Evolutionary conservation across 2,329 filamentous ascomycete species (phyloP).

Genomic region (Apiospora aurea): DNA sequence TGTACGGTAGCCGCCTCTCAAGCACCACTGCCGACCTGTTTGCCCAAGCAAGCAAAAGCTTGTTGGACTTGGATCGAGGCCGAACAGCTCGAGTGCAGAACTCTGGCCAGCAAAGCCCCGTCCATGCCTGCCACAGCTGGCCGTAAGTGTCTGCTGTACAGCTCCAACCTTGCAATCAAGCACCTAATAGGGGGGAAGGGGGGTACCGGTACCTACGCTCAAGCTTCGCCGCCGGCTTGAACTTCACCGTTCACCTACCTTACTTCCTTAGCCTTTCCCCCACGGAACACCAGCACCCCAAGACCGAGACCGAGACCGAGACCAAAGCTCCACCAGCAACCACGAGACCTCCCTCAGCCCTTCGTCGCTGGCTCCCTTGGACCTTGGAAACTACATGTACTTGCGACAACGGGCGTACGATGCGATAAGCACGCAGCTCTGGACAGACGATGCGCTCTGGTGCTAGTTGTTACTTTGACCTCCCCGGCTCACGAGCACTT

Average conservation of each 20-base stretch:
- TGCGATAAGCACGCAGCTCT: not conserved
- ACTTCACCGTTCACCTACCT: not conserved
- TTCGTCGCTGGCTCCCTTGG: not conserved
- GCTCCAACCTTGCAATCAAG: not conserved
- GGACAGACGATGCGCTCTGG: conserved; percentile 1
- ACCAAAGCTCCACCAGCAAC: conserved; percentile 10
- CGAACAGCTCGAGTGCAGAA: not conserved
- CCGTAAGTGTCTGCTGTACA: too few species aligned
- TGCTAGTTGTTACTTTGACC: not conserved
- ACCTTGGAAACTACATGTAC: too few species aligned
- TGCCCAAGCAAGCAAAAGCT: not conserved
- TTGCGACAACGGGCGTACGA: not conserved
- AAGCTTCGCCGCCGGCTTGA: not conserved
- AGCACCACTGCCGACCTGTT: not conserved
- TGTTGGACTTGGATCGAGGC: not conserved
- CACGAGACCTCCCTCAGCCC: conserved; percentile 8
- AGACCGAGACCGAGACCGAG: not conserved
- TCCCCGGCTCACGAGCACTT: not conserved
- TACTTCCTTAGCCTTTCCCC: conserved; percentile 9
- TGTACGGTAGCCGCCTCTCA: not conserved
- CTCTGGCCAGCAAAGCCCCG: not conserved
- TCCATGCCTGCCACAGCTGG: not conserved
- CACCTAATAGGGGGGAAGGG: conserved; percentile 14
- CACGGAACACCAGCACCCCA: conserved; percentile 17
- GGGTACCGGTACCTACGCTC: not conserved